Evolutionary conservation across 2,329 filamentous ascomycete genomes (phyloP).

Genomic region (Plectosphaerella plurivora): DNA sequence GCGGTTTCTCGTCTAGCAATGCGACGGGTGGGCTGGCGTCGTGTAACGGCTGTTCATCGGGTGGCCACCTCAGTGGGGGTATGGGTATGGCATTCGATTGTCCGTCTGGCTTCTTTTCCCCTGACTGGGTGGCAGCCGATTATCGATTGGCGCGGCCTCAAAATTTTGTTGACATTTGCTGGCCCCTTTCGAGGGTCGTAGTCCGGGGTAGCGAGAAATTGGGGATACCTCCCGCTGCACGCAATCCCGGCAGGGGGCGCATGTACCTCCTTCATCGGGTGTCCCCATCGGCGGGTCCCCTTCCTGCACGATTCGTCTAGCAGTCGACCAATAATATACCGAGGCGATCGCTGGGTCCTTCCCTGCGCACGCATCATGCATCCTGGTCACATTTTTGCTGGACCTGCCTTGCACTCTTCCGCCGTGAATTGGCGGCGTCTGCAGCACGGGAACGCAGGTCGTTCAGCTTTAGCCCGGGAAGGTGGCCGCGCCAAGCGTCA

Average conservation of each 20-base stretch:
- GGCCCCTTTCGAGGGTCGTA: neutral
- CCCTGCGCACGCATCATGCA: too few relatives aligned
- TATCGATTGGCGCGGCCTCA: neutral
- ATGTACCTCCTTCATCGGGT: neutral
- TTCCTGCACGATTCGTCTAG: slow-evolving; percentile 1
- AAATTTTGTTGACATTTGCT: slow-evolving; percentile 1
- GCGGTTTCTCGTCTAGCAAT: neutral
- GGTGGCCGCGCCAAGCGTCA: too few relatives aligned
- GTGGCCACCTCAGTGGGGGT: neutral
- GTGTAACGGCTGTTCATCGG: neutral
- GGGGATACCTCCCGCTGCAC: neutral
- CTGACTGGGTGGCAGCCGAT: neutral
- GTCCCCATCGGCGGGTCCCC: neutral
- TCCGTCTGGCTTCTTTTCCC: neutral
- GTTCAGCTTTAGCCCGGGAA: too few relatives aligned
- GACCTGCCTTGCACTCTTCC: too few relatives aligned
- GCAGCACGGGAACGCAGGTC: too few relatives aligned
- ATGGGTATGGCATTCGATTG: neutral
- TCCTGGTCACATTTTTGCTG: too few relatives aligned
- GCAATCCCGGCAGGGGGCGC: neutral
- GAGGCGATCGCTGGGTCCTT: too few relatives aligned
- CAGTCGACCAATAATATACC: neutral
- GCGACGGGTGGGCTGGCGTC: neutral
- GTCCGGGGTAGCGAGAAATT: neutral
- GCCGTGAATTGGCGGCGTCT: too few relatives aligned